These are phyloP conservation scores for Annulohypoxylon maeteangense DNA, from an alignment of 495 filamentous ascomycete genomes.

Conservation along the genomic window DNA sequence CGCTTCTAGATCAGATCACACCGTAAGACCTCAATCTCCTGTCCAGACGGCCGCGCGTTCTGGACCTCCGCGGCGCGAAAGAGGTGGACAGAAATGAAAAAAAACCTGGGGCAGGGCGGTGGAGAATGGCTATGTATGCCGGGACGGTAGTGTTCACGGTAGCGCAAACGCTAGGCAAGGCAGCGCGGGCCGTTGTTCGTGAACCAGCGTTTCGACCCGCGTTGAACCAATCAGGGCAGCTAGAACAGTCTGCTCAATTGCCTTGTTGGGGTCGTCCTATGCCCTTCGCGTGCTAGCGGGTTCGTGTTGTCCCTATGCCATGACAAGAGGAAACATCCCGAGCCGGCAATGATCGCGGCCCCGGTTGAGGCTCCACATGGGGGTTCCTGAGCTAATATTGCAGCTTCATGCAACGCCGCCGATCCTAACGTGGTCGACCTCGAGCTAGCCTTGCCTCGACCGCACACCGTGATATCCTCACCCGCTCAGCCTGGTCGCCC, in stretches of 20 bases:
- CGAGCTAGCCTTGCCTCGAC: background rate
- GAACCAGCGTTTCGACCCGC: slow-evolving; percentile 10
- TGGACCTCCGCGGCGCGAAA: background rate
- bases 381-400: slow-evolving; percentile 1
- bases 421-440: slow-evolving; percentile 20
- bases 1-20: background rate
- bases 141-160: slow-evolving; percentile 3
- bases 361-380: slow-evolving; percentile 1
- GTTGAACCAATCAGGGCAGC: slow-evolving; percentile 7
- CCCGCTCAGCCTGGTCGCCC: background rate
- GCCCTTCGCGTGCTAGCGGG: background rate
- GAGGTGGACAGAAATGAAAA: too few species aligned
- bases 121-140: slow-evolving; percentile 15
- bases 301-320: slow-evolving; percentile 18
- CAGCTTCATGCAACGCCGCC: slow-evolving; percentile 29
- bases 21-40: background rate
- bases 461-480: background rate
- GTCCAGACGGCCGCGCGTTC: background rate
- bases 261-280: background rate
- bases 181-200: background rate
- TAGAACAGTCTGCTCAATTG: background rate
- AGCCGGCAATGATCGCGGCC: slow-evolving; percentile 13
- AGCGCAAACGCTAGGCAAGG: background rate
- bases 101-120: slow-evolving; percentile 2
- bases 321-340: background rate